Percentiles rank a stretch among this genome's conserved stretches.
These are phyloP conservation scores for Flueggea neowawraea DNA, from an alignment of 441 rosid genomes.

Conservation along the genomic window DNA sequence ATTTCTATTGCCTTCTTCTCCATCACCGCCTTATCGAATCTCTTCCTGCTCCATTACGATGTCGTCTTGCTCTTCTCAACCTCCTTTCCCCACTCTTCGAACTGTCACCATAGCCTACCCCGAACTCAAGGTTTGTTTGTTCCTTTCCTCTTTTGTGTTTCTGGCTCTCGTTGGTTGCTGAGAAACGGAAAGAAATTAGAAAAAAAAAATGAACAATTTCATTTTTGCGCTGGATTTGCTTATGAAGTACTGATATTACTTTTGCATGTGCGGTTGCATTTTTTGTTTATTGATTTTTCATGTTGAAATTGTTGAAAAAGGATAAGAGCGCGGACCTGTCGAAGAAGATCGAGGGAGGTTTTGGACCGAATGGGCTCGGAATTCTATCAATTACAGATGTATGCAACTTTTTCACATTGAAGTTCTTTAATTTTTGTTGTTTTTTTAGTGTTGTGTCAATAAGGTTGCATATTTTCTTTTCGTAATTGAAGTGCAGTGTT, in stretches of 20 bases:
- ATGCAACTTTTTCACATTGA: slow-evolving; percentile 1
- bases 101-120: slow-evolving; percentile 72
- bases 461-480: neutral
- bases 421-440: neutral
- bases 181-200: neutral
- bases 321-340: slow-evolving; percentile 64
- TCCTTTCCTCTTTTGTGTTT: neutral
- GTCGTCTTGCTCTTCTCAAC: slow-evolving; percentile 33
- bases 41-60: slow-evolving; percentile 27
- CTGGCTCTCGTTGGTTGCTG: slow-evolving; percentile 14
- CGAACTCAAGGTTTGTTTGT: slow-evolving; percentile 68
- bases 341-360: slow-evolving; percentile 70
- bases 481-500: too few species aligned
- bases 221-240: neutral
- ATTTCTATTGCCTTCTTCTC: neutral
- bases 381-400: slow-evolving; percentile 70
- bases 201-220: neutral
- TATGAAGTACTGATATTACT: neutral
- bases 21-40: slow-evolving; percentile 19
- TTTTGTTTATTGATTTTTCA: slow-evolving; percentile 6
- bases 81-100: slow-evolving; percentile 45
- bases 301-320: slow-evolving; percentile 35
- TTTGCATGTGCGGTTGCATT: neutral
- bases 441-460: neutral
- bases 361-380: slow-evolving; percentile 88